These are phyloP conservation scores for Scenedesmus sp. DNA, from an alignment of 163 green algal species.

Conservation along the genomic window DNA sequence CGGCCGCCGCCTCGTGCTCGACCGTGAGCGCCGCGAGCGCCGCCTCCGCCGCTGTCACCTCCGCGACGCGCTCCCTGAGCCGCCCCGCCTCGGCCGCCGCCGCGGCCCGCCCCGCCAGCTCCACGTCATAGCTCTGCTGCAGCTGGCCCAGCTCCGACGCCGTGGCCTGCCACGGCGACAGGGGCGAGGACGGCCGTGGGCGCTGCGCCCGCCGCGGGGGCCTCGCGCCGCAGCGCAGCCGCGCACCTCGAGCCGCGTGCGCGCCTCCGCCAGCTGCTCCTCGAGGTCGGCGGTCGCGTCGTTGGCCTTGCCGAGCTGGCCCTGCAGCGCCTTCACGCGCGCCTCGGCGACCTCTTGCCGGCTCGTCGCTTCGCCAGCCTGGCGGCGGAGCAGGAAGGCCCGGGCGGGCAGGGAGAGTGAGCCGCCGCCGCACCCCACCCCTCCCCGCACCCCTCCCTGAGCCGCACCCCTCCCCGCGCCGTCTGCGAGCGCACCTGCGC, in stretches of 20 bases:
- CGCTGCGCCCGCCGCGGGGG: neutral
- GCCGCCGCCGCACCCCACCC: too few species aligned
- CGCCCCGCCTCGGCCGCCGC: neutral
- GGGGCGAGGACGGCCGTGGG: neutral
- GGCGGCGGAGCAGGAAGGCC: too few species aligned
- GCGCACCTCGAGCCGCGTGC: constrained; percentile 5
- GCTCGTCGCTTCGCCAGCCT: neutral
- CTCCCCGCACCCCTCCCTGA: too few species aligned
- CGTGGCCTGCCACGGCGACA: neutral
- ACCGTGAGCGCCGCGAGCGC: neutral
- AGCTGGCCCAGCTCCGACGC: constrained; percentile 3
- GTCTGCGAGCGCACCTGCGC: too few species aligned
- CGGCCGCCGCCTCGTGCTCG: constrained; percentile 6
- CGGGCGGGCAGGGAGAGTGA: too few species aligned
- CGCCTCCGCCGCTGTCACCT: constrained; percentile 5
- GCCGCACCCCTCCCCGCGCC: too few species aligned
- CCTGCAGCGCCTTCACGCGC: constrained; percentile 11
- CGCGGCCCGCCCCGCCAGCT: neutral
- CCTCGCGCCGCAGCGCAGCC: neutral
- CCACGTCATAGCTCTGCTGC: neutral
- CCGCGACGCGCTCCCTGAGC: neutral
- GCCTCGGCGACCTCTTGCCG: constrained; percentile 12
- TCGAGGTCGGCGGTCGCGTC: constrained; percentile 15
- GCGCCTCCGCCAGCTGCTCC: neutral
- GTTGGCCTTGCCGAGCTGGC: constrained; percentile 36